A percentile compares a stretch with the other conserved stretches of the same genome.
Conservation (phyloP, 2,329 filamentous ascomycete genomes). For the Dothidotthia symphoricarpi region DNA sequence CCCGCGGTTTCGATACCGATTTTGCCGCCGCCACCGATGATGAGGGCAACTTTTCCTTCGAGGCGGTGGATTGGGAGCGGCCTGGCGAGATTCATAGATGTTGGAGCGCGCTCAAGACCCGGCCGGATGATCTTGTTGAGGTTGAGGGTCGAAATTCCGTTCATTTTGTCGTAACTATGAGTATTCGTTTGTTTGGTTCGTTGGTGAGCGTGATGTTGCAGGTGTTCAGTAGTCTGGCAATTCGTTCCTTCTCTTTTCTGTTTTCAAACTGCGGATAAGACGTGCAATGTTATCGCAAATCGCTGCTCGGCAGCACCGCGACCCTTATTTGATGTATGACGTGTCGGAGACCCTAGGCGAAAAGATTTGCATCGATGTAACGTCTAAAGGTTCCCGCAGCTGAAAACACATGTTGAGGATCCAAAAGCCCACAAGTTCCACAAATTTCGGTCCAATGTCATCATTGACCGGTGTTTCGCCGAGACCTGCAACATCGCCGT, state of each 20-base stretch:
- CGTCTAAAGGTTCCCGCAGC: slow-evolving; percentile 2
- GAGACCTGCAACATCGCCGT: slow-evolving; percentile 9
- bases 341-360: slow-evolving; percentile 29
- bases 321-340: slow-evolving; percentile 22
- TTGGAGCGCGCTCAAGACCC: slow-evolving; percentile 27
- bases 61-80: slow-evolving; percentile 34
- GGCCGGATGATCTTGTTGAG: slow-evolving; percentile 23
- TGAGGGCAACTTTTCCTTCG: slow-evolving; percentile 33
- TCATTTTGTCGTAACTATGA: not conserved
- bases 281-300: slow-evolving; percentile 3
- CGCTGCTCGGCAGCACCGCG: slow-evolving; percentile 10
- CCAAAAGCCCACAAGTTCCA: slow-evolving; percentile 22
- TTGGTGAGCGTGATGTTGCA: slow-evolving; percentile 11
- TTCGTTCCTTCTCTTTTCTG: slow-evolving; percentile 5
- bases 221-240: not conserved
- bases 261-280: slow-evolving; percentile 2
- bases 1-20: slow-evolving; percentile 39
- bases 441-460: slow-evolving; percentile 21
- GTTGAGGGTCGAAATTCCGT: slow-evolving; percentile 26
- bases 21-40: slow-evolving; percentile 36
- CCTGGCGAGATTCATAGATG: slow-evolving; percentile 25
- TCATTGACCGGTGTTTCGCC: slow-evolving; percentile 16
- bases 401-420: slow-evolving; percentile 16
- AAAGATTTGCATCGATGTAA: slow-evolving; percentile 25
- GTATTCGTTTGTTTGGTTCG: not conserved